These are phyloP conservation scores for Vitis hybrid DNA, from an alignment of 177 flowering plant species.

Conservation along the genomic window DNA sequence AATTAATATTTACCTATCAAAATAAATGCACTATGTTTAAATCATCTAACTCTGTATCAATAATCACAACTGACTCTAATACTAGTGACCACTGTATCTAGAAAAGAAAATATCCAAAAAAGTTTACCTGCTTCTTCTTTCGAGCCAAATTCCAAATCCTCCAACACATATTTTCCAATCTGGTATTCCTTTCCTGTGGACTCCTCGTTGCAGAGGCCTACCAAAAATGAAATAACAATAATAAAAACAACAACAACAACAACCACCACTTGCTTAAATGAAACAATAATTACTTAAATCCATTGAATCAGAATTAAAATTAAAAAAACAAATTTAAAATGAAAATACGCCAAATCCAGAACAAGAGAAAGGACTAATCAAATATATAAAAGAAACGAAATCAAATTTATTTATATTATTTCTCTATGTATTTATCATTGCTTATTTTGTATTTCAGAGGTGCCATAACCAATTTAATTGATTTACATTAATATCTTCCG, in stretches of 20 bases:
- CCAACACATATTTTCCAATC: conserved; percentile 98
- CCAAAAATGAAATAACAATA: background rate
- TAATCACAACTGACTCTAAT: background rate
- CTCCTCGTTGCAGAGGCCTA: conserved; percentile 85
- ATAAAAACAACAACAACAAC: background rate
- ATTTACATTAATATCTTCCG: too few species aligned
- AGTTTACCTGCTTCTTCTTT: conserved; percentile 77
- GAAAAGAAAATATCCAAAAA: background rate
- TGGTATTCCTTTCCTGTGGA: conserved; percentile 87
- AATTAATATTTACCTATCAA: too few species aligned
- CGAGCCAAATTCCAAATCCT: conserved; percentile 98
- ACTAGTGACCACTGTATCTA: too few species aligned
- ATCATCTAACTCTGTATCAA: background rate
- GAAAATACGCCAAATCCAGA: background rate
- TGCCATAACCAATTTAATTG: too few species aligned
- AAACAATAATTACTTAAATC: too few species aligned
- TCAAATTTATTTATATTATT: background rate
- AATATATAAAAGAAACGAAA: background rate
- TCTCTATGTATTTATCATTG: too few species aligned
- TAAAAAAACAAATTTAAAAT: too few species aligned
- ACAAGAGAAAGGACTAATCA: background rate
- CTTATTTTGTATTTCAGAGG: too few species aligned
- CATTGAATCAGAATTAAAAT: too few species aligned
- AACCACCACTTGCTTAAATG: background rate
- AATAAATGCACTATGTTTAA: too few species aligned